phyloP scores from a whole-genome alignment of 805 yeast species.

The Candida pini region DNA sequence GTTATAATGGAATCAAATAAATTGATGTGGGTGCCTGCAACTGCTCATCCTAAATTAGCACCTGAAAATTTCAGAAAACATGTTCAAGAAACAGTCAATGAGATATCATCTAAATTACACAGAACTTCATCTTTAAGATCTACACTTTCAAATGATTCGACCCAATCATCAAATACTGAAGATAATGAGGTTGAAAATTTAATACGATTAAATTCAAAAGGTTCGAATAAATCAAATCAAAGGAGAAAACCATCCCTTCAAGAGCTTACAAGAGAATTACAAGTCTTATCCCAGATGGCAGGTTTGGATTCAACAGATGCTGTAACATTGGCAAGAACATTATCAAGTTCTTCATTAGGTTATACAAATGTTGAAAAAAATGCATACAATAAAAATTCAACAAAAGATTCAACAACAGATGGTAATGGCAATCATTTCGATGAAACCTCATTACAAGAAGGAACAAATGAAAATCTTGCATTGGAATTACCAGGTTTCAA shows the following conservation, averaged over 20 bases:
- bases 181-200: slow-evolving; percentile 1
- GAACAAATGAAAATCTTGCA: slow-evolving; percentile 6
- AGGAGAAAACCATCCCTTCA: slow-evolving; percentile 53
- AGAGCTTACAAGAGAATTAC: slow-evolving; percentile 70
- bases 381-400: slow-evolving; percentile 27
- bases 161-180: slow-evolving; percentile 2
- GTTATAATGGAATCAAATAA: slow-evolving; percentile 35
- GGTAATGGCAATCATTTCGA: slow-evolving; percentile 9
- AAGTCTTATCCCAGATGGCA: slow-evolving; percentile 67
- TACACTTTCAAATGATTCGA: slow-evolving; percentile 19
- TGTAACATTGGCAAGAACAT: slow-evolving; percentile 71
- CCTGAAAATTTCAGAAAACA: slow-evolving; percentile 78
- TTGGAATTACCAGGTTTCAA: slow-evolving; percentile 15
- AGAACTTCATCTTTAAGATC: slow-evolving; percentile 24
- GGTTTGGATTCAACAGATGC: slow-evolving; percentile 80
- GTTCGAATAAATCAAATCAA: slow-evolving; percentile 4
- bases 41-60: slow-evolving; percentile 88
- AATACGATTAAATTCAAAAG: background rate
- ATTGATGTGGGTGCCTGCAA: slow-evolving; percentile 93
- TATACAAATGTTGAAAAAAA: slow-evolving; percentile 44
- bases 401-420: slow-evolving; percentile 1
- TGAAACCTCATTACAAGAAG: slow-evolving; percentile 23
- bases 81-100: slow-evolving; percentile 54
- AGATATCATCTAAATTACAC: slow-evolving; percentile 37
- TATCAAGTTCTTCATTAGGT: slow-evolving; percentile 66